phyloP scores from a whole-genome alignment of 2,329 filamentous ascomycete species.

The Fusarium bulbicola region DNA sequence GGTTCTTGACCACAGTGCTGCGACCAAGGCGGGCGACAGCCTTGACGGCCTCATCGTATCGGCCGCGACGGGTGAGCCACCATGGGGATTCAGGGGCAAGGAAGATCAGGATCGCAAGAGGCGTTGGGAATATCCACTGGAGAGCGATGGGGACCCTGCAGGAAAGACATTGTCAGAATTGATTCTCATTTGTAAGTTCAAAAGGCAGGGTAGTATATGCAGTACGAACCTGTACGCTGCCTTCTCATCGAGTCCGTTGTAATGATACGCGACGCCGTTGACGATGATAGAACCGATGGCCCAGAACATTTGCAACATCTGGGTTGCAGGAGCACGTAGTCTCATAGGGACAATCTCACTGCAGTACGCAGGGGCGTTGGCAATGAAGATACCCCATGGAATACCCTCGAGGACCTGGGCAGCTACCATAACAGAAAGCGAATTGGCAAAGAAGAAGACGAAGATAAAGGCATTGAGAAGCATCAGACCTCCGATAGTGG shows the following conservation, averaged over 20 bases:
- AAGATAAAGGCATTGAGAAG: constrained; percentile 52
- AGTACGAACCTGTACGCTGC: constrained; percentile 31
- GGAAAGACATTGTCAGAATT: not conserved
- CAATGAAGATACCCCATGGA: constrained; percentile 72
- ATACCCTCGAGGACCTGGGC: constrained; percentile 67
- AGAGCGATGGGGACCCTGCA: constrained; percentile 61
- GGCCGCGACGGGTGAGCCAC: constrained; percentile 63
- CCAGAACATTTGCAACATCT: constrained; percentile 73
- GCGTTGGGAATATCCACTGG: constrained; percentile 68
- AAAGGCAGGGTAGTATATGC: constrained; percentile 1
- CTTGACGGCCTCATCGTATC: constrained; percentile 52
- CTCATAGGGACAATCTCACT: constrained; percentile 66
- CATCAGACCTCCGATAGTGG: constrained; percentile 50
- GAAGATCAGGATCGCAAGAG: constrained; percentile 61
- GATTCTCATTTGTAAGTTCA: constrained; percentile 28
- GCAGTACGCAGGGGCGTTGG: constrained; percentile 69
- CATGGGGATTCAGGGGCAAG: constrained; percentile 61
- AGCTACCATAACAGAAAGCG: constrained; percentile 54
- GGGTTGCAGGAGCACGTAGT: constrained; percentile 64
- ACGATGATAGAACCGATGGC: constrained; percentile 69
- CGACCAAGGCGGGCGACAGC: constrained; percentile 33
- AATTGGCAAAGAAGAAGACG: constrained; percentile 63
- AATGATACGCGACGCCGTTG: constrained; percentile 61
- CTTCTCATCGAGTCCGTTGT: constrained; percentile 47
- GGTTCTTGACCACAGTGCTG: not conserved